These are phyloP conservation scores for Leccinum incarnatum DNA, from an alignment of 768 basidiomycete species.

Conservation along the genomic window DNA sequence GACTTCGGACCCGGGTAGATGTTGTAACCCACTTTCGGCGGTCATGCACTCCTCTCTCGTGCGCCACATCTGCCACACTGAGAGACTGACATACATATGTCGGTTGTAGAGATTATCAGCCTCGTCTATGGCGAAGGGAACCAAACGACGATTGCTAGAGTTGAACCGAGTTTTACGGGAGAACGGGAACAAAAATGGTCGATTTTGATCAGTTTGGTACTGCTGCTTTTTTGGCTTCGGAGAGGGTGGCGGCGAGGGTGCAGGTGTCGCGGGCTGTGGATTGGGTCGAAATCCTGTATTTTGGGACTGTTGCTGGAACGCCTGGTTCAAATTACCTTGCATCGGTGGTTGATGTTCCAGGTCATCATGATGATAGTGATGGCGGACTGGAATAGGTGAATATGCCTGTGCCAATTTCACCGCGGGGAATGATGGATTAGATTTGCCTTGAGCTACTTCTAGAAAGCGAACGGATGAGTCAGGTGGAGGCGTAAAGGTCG, in stretches of 20 bases:
- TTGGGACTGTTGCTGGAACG: constrained; percentile 35
- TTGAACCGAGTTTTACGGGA: constrained; percentile 57
- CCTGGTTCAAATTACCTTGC: constrained; percentile 32
- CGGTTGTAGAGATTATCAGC: constrained; percentile 86
- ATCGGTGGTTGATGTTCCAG: constrained; percentile 49
- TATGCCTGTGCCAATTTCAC: constrained; percentile 85
- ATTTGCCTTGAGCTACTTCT: constrained; percentile 26
- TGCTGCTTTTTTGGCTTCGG: constrained; percentile 98
- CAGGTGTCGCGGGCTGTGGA: constrained; percentile 83
- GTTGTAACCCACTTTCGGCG: constrained; percentile 86
- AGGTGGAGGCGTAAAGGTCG: constrained; percentile 77
- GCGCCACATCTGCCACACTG: constrained; percentile 92
- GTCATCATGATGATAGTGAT: constrained; percentile 90
- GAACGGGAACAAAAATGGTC: constrained; percentile 96
- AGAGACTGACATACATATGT: constrained; percentile 87
- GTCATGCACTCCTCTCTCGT: constrained; percentile 94
- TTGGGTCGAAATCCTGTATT: constrained; percentile 32
- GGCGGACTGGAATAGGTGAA: constrained; percentile 88
- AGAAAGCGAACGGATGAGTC: constrained; percentile 34
- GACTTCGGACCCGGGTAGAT: constrained; percentile 66
- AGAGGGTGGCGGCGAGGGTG: constrained; percentile 79
- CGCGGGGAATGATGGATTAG: constrained; percentile 39
- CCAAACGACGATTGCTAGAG: constrained; percentile 57
- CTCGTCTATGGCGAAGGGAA: constrained; percentile 95
- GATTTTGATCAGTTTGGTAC: constrained; percentile 93